Percentiles rank a stretch among this genome's conserved stretches.
These are phyloP conservation scores for Scopulariopsis brevicaulis DNA, from an alignment of 2,329 filamentous ascomycete genomes.

Conservation along the genomic window DNA sequence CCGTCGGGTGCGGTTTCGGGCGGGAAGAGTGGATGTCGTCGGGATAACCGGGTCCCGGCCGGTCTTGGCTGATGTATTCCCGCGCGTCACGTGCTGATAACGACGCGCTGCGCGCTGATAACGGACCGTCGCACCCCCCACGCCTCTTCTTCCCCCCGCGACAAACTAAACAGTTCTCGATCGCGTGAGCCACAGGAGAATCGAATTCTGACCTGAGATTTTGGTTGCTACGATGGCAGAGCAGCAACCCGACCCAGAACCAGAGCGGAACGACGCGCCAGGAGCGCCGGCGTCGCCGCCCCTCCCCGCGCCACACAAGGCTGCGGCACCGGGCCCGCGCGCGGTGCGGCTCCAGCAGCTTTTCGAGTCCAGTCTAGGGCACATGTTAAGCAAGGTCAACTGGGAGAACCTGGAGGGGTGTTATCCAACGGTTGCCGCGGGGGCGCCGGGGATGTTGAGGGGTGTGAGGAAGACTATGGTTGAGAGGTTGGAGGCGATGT, in stretches of 20 bases:
- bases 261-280: not conserved
- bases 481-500: constrained; percentile 39
- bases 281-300: constrained; percentile 20
- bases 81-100: constrained; percentile 3
- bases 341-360: constrained; percentile 42
- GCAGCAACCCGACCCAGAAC: not conserved
- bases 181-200: not conserved
- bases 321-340: constrained; percentile 41
- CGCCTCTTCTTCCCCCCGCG: not conserved
- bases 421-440: constrained; percentile 46
- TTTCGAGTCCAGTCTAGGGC: constrained; percentile 37
- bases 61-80: not conserved
- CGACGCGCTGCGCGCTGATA: constrained; percentile 1
- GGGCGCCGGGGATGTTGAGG: constrained; percentile 36
- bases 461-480: constrained; percentile 49
- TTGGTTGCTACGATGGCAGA: not conserved
- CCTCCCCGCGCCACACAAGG: constrained; percentile 27
- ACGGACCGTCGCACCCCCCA: not conserved
- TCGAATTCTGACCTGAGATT: not conserved
- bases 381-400: constrained; percentile 42
- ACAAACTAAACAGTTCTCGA: not conserved
- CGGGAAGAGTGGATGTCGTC: not conserved
- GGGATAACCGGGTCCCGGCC: not conserved
- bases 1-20: not conserved
- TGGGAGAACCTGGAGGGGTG: constrained; percentile 48